Evolutionary conservation across 2,329 filamentous ascomycete species (phyloP).

Genomic region (Tolypocladium pustulatum): DNA sequence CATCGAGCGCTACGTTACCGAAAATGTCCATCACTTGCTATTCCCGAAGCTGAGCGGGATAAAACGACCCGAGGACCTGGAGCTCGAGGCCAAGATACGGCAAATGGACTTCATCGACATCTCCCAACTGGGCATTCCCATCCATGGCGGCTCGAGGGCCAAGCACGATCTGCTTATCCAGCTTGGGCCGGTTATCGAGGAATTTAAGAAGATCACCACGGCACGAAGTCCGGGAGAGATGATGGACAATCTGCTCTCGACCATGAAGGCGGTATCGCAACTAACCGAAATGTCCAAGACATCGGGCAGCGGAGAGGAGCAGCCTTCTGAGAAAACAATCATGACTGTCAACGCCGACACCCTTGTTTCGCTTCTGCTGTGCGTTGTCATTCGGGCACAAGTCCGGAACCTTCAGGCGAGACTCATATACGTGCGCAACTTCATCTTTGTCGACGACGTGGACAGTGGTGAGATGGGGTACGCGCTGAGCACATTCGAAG

Average conservation of each 20-base stretch:
- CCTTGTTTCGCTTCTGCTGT: slow-evolving; percentile 78
- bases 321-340: slow-evolving; percentile 39
- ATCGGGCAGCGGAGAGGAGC: slow-evolving; percentile 20
- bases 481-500: slow-evolving; percentile 90
- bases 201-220: slow-evolving; percentile 75
- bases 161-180: slow-evolving; percentile 75
- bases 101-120: slow-evolving; percentile 94
- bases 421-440: slow-evolving; percentile 90
- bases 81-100: slow-evolving; percentile 79
- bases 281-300: slow-evolving; percentile 41
- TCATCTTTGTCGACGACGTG: slow-evolving; percentile 96
- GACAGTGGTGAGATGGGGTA: slow-evolving; percentile 95
- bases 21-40: slow-evolving; percentile 83
- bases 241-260: slow-evolving; percentile 69
- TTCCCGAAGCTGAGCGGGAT: slow-evolving; percentile 75
- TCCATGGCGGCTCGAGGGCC: slow-evolving; percentile 65
- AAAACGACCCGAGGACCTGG: slow-evolving; percentile 71
- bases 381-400: slow-evolving; percentile 86
- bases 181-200: slow-evolving; percentile 69
- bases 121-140: slow-evolving; percentile 81
- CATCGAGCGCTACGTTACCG: slow-evolving; percentile 88
- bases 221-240: slow-evolving; percentile 80
- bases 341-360: slow-evolving; percentile 74
- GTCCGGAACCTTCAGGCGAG: slow-evolving; percentile 80
- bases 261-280: slow-evolving; percentile 73